Percentiles rank a stretch among this genome's conserved stretches.
These are phyloP conservation scores for Cutaneotrichosporon cyanovorans DNA, from an alignment of 1,284 basidiomycete genomes.

Conservation along the genomic window DNA sequence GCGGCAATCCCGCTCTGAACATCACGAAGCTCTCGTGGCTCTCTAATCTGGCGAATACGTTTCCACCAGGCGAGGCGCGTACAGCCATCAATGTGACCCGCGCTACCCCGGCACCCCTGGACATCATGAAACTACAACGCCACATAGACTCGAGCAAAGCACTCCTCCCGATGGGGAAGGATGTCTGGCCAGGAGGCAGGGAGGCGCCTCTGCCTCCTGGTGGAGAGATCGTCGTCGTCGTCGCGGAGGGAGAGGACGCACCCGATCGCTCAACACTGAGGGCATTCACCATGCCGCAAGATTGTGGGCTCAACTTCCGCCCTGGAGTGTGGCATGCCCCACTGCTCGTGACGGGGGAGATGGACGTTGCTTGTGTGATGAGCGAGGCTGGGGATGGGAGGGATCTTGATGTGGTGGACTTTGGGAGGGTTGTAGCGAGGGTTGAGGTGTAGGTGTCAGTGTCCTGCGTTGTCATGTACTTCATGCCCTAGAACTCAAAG, in stretches of 20 bases:
- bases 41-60: conserved; percentile 51
- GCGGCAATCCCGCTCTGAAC: conserved; percentile 2
- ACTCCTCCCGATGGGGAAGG: conserved; percentile 78
- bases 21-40: conserved; percentile 7
- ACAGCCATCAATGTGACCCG: conserved; percentile 70
- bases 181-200: conserved; percentile 39
- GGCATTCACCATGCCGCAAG: conserved; percentile 40
- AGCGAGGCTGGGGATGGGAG: conserved; percentile 29
- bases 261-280: conserved; percentile 62
- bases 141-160: conserved; percentile 57
- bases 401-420: conserved; percentile 43
- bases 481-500: no score
- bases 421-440: conserved; percentile 5
- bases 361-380: conserved; percentile 46
- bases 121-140: conserved; percentile 45
- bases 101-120: conserved; percentile 54
- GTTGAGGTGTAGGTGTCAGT: not conserved
- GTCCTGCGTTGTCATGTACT: no score
- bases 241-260: conserved; percentile 69
- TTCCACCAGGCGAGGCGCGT: conserved; percentile 52
- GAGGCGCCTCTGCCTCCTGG: conserved; percentile 34
- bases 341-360: conserved; percentile 29
- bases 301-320: conserved; percentile 75
- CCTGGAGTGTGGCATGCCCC: conserved; percentile 79
- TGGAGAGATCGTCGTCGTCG: conserved; percentile 56